Conservation (phyloP, 441 rosid genomes). For the Rhodomyrtus psidioides region DNA sequence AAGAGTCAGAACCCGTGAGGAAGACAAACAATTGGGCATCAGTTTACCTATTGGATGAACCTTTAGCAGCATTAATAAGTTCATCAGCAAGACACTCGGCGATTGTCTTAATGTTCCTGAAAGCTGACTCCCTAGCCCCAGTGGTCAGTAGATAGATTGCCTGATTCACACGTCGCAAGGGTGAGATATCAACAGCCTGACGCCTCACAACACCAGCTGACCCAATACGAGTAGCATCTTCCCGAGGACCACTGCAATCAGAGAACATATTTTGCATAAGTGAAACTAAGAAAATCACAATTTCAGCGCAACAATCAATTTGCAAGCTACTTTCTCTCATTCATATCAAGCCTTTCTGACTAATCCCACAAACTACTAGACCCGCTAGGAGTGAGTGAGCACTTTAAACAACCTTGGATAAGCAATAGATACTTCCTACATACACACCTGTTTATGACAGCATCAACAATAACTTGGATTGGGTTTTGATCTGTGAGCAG, state of each 20-base stretch:
- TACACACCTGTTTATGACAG: conserved; percentile 64
- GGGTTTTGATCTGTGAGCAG: conserved; percentile 73
- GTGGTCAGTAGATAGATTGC: conserved; percentile 73
- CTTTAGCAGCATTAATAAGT: conserved; percentile 88
- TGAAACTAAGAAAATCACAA: not conserved
- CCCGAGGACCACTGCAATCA: conserved; percentile 51
- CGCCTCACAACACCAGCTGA: conserved; percentile 92
- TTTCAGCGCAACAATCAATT: not conserved
- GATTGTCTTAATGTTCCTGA: conserved; percentile 75
- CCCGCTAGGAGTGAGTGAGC: not conserved
- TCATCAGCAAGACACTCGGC: conserved; percentile 91
- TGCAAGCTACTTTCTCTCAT: not conserved
- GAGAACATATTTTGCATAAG: not conserved
- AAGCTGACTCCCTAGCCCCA: conserved; percentile 86
- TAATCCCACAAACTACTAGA: not conserved
- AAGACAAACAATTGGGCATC: not conserved
- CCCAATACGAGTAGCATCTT: conserved; percentile 86
- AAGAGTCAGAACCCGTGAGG: not conserved
- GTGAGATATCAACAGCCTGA: conserved; percentile 87
- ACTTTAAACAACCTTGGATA: not conserved
- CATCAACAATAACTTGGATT: conserved; percentile 80
- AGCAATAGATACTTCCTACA: not conserved
- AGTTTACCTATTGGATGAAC: conserved; percentile 77
- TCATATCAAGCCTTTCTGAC: not conserved
- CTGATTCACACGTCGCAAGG: conserved; percentile 71